These are phyloP conservation scores for Vigna unguiculata DNA, from an alignment of 306 rosid species.

Conservation along the genomic window DNA sequence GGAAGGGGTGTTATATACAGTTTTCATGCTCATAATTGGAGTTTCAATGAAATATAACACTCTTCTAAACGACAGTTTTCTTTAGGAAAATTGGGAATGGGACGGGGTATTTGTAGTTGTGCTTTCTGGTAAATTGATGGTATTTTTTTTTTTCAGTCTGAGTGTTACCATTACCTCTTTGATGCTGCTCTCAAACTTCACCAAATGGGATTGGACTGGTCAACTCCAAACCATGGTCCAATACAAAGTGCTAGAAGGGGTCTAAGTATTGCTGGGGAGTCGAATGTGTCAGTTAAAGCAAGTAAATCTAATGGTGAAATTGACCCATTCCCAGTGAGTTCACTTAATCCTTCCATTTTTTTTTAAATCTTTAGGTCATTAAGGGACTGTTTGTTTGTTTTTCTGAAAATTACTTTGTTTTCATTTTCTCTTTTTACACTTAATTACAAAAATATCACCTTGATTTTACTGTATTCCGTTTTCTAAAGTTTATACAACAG, in stretches of 20 bases:
- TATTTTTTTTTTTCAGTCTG: constrained; percentile 70
- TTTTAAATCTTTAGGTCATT: constrained; percentile 23
- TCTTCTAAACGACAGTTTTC: not conserved
- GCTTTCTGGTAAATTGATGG: constrained; percentile 36
- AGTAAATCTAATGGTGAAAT: constrained; percentile 53
- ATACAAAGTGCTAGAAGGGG: constrained; percentile 62
- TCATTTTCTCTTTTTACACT: not conserved
- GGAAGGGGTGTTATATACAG: constrained; percentile 25
- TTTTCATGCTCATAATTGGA: not conserved
- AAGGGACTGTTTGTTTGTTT: not conserved
- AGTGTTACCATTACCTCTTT: constrained; percentile 90
- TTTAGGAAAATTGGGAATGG: too few species aligned
- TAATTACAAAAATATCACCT: not conserved
- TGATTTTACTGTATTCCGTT: not conserved
- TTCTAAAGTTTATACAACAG: not conserved
- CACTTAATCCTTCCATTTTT: constrained; percentile 30
- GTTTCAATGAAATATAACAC: not conserved
- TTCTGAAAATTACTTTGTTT: not conserved
- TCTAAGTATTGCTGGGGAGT: constrained; percentile 50
- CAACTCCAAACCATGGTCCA: constrained; percentile 79
- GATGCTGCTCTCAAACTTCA: constrained; percentile 91
- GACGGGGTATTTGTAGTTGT: too few species aligned
- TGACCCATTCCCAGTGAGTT: constrained; percentile 63
- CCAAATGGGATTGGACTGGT: constrained; percentile 87
- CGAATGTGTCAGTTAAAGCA: constrained; percentile 66